phyloP scores from a whole-genome alignment of 148 eudicot species.

The Chenopodium berlandieri region DNA sequence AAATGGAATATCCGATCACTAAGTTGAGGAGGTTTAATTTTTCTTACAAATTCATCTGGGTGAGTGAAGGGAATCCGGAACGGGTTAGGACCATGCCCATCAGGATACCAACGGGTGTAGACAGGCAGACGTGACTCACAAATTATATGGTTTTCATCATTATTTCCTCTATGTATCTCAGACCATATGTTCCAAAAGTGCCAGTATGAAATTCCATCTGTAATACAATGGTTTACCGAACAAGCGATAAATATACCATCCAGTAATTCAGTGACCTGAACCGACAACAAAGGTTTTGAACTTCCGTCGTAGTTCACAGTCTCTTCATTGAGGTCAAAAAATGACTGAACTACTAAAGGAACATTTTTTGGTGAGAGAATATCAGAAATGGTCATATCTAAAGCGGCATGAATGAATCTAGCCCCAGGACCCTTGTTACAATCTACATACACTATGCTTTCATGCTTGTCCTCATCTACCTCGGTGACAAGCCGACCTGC shows the following conservation, averaged over 20 bases:
- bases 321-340: constrained; percentile 17
- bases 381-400: neutral
- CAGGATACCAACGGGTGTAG: constrained; percentile 14
- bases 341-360: constrained; percentile 15
- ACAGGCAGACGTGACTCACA: neutral
- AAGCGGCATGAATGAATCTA: constrained; percentile 14
- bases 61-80: constrained; percentile 15
- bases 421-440: constrained; percentile 23
- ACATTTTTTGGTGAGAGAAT: constrained; percentile 5
- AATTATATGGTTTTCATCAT: neutral
- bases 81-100: neutral
- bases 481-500: constrained; percentile 9
- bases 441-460: neutral
- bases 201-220: constrained; percentile 20
- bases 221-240: constrained; percentile 13
- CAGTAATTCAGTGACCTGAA: constrained; percentile 17
- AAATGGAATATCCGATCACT: constrained; percentile 30
- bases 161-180: constrained; percentile 10
- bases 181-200: constrained; percentile 24
- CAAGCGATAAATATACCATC: constrained; percentile 19
- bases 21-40: constrained; percentile 7
- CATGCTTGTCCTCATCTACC: constrained; percentile 9
- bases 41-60: constrained; percentile 11
- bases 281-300: constrained; percentile 4
- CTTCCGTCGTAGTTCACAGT: constrained; percentile 14